phyloP scores from a whole-genome alignment of 768 basidiomycete species.

The Podaxis rugospora region DNA sequence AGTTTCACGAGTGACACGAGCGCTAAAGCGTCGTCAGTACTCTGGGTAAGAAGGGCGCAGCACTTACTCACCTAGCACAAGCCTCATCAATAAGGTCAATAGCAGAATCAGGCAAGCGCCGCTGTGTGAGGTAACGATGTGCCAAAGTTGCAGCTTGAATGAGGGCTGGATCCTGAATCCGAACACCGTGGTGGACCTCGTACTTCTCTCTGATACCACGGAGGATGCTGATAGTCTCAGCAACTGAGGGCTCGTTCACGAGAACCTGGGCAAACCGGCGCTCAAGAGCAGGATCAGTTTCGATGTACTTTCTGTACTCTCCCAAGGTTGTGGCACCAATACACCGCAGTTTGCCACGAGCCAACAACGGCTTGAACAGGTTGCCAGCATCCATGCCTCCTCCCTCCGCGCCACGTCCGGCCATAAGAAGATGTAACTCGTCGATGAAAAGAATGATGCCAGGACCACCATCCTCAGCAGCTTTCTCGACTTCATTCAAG shows the following conservation, averaged over 20 bases:
- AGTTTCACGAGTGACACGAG: constrained; percentile 91
- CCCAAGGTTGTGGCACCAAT: constrained; percentile 92
- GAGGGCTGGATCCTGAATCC: constrained; percentile 83
- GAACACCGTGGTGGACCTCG: constrained; percentile 87
- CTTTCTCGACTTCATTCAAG: constrained; percentile 90
- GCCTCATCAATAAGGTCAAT: constrained; percentile 94
- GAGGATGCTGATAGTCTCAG: constrained; percentile 89
- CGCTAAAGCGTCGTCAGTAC: constrained; percentile 35
- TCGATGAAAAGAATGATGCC: constrained; percentile 93
- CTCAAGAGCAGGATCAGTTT: constrained; percentile 88
- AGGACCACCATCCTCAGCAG: constrained; percentile 65
- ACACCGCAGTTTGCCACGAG: constrained; percentile 70
- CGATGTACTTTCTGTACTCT: constrained; percentile 92
- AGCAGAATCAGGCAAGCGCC: constrained; percentile 78
- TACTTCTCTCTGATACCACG: constrained; percentile 94
- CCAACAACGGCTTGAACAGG: constrained; percentile 87
- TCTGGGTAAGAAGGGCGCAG: neutral
- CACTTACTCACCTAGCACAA: constrained; percentile 63
- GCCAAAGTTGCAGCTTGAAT: constrained; percentile 89
- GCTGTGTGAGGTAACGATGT: constrained; percentile 84
- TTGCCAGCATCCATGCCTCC: constrained; percentile 94
- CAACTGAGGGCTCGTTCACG: constrained; percentile 85
- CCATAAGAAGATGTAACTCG: constrained; percentile 93
- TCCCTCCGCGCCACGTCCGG: constrained; percentile 75
- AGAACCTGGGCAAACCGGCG: constrained; percentile 91